phyloP scores from a whole-genome alignment of 768 basidiomycete genomes.

The Leucocoprinus leucothites region DNA sequence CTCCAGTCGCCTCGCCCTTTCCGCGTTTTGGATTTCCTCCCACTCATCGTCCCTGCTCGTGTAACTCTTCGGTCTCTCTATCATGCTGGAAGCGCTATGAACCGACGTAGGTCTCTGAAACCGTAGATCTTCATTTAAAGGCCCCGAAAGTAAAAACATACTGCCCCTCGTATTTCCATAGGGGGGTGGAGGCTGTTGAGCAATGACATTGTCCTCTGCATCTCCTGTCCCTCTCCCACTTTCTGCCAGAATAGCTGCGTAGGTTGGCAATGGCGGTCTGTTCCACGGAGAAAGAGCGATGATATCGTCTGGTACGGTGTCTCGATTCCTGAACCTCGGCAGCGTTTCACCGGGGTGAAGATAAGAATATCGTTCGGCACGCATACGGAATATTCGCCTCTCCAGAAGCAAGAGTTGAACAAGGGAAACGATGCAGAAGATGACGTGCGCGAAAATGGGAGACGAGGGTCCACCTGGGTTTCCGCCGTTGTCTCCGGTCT shows the following conservation, averaged over 20 bases:
- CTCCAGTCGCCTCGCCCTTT: conserved; percentile 50
- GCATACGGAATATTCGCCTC: conserved; percentile 59
- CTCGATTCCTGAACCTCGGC: conserved; percentile 33
- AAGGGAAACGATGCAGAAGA: conserved; percentile 50
- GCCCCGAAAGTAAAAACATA: conserved; percentile 55
- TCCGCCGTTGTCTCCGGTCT: conserved; percentile 13
- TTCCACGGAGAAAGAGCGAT: conserved; percentile 66
- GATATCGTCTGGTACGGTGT: conserved; percentile 20
- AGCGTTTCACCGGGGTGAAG: conserved; percentile 57
- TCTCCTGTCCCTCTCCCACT: conserved; percentile 72
- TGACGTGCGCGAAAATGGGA: conserved; percentile 58
- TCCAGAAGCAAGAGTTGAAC: conserved; percentile 61
- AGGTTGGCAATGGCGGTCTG: conserved; percentile 66
- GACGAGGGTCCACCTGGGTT: conserved; percentile 27
- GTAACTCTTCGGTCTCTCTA: conserved; percentile 52
- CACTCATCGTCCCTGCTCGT: conserved; percentile 51
- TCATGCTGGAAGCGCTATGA: conserved; percentile 24
- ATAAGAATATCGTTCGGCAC: conserved; percentile 60
- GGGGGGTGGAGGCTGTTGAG: conserved; percentile 69
- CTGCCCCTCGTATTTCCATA: conserved; percentile 74
- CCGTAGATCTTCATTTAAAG: conserved; percentile 45
- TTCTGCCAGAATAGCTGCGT: conserved; percentile 66
- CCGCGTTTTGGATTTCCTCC: conserved; percentile 52
- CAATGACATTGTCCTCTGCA: conserved; percentile 69
- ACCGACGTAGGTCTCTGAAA: conserved; percentile 43